These are phyloP conservation scores for Potentilla sterilis DNA, from an alignment of 306 rosid genomes.

Conservation along the genomic window DNA sequence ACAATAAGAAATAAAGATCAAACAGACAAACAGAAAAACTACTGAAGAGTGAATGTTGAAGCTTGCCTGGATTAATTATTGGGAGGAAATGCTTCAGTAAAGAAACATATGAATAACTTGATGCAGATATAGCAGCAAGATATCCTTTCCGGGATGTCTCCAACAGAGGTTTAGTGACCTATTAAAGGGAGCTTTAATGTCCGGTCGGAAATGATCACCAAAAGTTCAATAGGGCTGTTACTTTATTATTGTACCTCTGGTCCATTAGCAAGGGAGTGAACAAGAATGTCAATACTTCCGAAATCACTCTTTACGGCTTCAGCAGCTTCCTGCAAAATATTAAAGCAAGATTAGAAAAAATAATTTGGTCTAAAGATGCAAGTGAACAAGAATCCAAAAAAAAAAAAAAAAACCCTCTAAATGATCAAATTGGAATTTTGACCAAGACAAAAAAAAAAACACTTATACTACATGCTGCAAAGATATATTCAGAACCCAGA, in stretches of 20 bases:
- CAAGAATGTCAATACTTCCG: conserved; percentile 96
- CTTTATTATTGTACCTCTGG: conserved; percentile 73
- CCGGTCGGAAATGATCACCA: conserved; percentile 8
- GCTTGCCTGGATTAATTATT: conserved; percentile 76
- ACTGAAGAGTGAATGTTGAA: conserved; percentile 3
- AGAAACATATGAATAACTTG: conserved; percentile 93
- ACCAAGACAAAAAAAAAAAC: not conserved
- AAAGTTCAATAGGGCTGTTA: not conserved
- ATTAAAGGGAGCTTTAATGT: conserved; percentile 26
- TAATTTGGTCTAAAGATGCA: not conserved
- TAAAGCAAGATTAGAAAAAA: conserved; percentile 16
- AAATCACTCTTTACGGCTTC: conserved; percentile 84
- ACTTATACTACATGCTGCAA: not conserved
- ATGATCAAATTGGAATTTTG: not conserved
- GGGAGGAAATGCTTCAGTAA: conserved; percentile 90
- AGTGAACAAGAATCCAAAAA: not conserved
- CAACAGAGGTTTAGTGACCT: conserved; percentile 88
- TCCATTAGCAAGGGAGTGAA: conserved; percentile 99
- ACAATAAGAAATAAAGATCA: not conserved
- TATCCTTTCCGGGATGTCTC: conserved; percentile 97
- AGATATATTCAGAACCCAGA: not conserved
- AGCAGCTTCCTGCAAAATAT: conserved; percentile 75
- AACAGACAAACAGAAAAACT: conserved; percentile 12
- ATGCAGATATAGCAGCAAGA: conserved; percentile 95
- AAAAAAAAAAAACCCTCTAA: not conserved